A percentile compares a stretch with the other conserved stretches of the same genome.
Conservation (phyloP, 495 filamentous ascomycete species). For the Cercophora samala region DNA sequence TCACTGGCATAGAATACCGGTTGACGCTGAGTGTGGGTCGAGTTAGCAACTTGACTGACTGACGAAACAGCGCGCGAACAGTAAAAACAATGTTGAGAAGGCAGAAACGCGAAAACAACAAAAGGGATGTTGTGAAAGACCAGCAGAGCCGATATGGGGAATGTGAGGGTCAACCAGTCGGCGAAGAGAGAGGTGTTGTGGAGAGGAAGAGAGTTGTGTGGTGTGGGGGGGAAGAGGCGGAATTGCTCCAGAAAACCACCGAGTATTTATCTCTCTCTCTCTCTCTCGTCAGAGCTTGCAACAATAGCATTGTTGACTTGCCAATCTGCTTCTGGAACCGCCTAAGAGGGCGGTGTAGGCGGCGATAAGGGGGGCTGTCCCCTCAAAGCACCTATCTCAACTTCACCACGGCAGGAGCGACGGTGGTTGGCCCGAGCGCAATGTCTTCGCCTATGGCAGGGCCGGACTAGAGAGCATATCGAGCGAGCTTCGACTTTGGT, state of each 20-base stretch:
- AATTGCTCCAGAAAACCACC: not conserved
- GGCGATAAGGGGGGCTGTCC: not conserved
- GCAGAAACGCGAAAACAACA: not conserved
- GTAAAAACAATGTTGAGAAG: not conserved
- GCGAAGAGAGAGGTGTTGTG: not conserved
- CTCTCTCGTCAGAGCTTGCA: too few species aligned
- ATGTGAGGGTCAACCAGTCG: not conserved
- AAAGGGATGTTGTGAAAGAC: not conserved
- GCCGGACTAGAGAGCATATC: not conserved
- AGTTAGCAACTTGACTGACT: not conserved
- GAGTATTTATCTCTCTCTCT: too few species aligned
- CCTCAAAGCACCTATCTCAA: not conserved
- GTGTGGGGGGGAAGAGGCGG: not conserved
- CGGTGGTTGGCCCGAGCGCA: not conserved
- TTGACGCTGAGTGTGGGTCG: constrained; percentile 54
- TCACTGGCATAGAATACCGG: constrained; percentile 86
- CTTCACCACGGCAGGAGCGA: not conserved
- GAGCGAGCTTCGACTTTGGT: not conserved
- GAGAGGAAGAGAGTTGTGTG: not conserved
- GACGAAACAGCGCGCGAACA: not conserved
- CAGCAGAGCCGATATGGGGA: not conserved
- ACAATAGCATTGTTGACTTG: not conserved
- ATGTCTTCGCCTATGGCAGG: not conserved
- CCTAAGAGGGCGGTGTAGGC: not conserved
- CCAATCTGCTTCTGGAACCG: not conserved